A percentile compares a stretch with the other conserved stretches of the same genome.
phyloP scores from a whole-genome alignment of 2,329 filamentous ascomycete species.

The Dactylellina cionopaga region DNA sequence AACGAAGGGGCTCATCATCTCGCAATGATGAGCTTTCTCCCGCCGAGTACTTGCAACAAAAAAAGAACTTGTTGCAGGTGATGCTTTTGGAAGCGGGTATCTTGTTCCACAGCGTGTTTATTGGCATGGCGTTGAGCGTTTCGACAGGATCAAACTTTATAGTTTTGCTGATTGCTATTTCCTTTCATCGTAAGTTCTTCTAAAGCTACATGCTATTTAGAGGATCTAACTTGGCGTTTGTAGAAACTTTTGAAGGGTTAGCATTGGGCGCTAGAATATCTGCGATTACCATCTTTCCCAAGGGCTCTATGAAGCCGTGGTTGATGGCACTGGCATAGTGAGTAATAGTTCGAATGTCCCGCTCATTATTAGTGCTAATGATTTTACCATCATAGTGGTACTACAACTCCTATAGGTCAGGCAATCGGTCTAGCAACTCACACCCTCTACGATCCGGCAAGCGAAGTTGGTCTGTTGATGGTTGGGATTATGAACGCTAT shows the following conservation, averaged over 20 bases:
- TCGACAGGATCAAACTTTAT: slow-evolving; percentile 81
- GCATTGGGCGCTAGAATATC: slow-evolving; percentile 86
- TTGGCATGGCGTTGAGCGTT: slow-evolving; percentile 78
- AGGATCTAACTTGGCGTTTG: neutral
- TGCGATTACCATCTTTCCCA: slow-evolving; percentile 75
- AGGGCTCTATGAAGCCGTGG: slow-evolving; percentile 76
- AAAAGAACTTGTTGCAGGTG: slow-evolving; percentile 72
- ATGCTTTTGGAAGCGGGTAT: slow-evolving; percentile 84
- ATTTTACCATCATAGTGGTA: slow-evolving; percentile 55
- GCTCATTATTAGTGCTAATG: neutral
- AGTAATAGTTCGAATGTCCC: neutral
- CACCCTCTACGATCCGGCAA: slow-evolving; percentile 71
- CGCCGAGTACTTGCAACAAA: slow-evolving; percentile 48
- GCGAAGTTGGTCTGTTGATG: slow-evolving; percentile 72
- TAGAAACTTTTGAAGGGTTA: slow-evolving; percentile 83
- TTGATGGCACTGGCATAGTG: slow-evolving; percentile 57
- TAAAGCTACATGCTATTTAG: neutral
- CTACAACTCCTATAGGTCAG: slow-evolving; percentile 72
- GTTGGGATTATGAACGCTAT: slow-evolving; percentile 75
- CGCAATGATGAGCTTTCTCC: slow-evolving; percentile 27
- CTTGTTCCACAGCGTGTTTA: slow-evolving; percentile 85
- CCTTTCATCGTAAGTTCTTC: slow-evolving; percentile 69
- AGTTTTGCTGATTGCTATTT: slow-evolving; percentile 81
- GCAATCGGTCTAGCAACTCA: slow-evolving; percentile 70
- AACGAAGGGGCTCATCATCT: slow-evolving; percentile 24